Conservation (phyloP, 148 eudicot species). For the Rhododendron williamsianum region DNA sequence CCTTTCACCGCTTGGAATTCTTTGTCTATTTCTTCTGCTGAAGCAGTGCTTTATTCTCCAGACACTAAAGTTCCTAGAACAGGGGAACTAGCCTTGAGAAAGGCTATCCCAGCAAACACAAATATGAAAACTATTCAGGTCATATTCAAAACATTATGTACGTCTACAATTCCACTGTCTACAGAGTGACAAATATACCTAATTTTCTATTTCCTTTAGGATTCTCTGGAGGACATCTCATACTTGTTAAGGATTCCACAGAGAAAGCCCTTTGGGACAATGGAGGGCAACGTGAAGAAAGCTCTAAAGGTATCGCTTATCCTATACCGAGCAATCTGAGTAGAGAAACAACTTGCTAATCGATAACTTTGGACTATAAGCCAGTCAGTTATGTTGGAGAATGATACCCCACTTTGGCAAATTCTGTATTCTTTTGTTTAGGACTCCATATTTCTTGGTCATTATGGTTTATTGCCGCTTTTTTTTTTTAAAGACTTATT, state of each 20-base stretch:
- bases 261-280: constrained; percentile 91
- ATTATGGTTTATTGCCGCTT: not conserved
- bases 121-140: constrained; percentile 95
- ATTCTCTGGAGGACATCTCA: constrained; percentile 84
- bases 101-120: constrained; percentile 89
- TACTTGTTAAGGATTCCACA: constrained; percentile 97
- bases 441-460: not conserved
- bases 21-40: constrained; percentile 16
- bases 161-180: not conserved
- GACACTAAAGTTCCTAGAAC: constrained; percentile 97
- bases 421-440: not conserved
- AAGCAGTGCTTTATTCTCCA: constrained; percentile 55
- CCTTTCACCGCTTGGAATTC: constrained; percentile 17
- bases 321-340: not conserved
- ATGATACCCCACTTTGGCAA: not conserved
- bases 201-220: constrained; percentile 32
- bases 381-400: not conserved
- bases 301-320: constrained; percentile 65
- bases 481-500: not conserved
- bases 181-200: not conserved
- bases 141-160: not conserved
- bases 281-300: constrained; percentile 96
- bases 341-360: not conserved
- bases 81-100: constrained; percentile 69
- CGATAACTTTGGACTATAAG: not conserved